Evolutionary conservation across 495 filamentous ascomycete genomes (phyloP), one percentile per base, ranked within the genome.

Genomic region (Aspergillus affinis): DNA sequence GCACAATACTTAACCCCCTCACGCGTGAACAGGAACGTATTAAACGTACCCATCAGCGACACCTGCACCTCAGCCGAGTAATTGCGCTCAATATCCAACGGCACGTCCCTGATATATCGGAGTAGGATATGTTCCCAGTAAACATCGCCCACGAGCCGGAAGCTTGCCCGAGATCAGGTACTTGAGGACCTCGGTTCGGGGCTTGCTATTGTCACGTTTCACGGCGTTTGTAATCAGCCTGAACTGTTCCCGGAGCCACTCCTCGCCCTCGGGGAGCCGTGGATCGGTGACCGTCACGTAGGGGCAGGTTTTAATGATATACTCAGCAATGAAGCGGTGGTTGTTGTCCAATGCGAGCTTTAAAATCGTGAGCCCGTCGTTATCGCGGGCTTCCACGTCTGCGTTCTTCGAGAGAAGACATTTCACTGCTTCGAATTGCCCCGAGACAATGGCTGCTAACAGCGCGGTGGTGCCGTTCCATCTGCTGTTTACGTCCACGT

Each of bases 61-160:
- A 59, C 32, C 49, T 48, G 52, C n/a, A 59, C 41, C 1, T 59
- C 49, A 6, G 0, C 13, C 1, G 57, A 59, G 57, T 59, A 59
- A 50, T 59, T 59, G 8, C 57, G 57, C 32, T 13, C 6, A 19
- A 59, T 53, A 32, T 59, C 57, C 18, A 21, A 46, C 7, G 57
- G 57, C 17, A 45, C 53, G 26, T 59, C 57, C 4, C 57, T 49
- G 57, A 59, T 59, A 48, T 59, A 59, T 29, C 57, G 57, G 1
- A 59, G 57, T 5, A 59, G 57, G 49, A 59, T 59, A 48, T 59
- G 57, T 19, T 59, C 57, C 57, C 57, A 59, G 57, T 59, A 59
- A 9, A 59, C 32, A n/a, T 53, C 57, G 18, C 32, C 29, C 18
- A 59, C 57, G 45, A 36, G 17, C 18, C 20, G 10, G 18, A 0